Conservation (phyloP, 2,329 filamentous ascomycete genomes). For the Talaromyces amestolkiae region DNA sequence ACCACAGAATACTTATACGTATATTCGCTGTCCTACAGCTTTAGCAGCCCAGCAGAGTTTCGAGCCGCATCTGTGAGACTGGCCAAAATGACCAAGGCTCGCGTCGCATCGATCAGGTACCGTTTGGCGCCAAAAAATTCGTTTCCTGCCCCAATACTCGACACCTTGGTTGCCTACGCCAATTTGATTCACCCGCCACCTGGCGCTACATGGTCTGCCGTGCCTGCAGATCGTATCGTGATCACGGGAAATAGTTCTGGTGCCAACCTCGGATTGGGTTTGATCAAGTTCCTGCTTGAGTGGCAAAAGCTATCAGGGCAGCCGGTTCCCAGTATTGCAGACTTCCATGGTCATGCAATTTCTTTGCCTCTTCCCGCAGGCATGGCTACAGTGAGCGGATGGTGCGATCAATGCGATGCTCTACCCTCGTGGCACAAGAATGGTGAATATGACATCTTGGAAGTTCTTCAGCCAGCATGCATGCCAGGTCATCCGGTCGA, state of each 20-base stretch:
- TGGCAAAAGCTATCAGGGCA: slow-evolving; percentile 10
- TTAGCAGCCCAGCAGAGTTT: slow-evolving; percentile 6
- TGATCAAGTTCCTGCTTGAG: slow-evolving; percentile 14
- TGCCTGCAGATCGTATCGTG: slow-evolving; percentile 11
- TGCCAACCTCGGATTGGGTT: slow-evolving; percentile 8
- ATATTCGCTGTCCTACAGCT: background rate
- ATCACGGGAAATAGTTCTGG: slow-evolving; percentile 15
- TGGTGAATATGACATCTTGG: slow-evolving; percentile 12
- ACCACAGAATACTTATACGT: background rate
- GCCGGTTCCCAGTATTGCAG: background rate
- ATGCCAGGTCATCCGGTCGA: slow-evolving; percentile 15
- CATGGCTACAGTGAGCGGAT: slow-evolving; percentile 11
- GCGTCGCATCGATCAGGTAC: slow-evolving; percentile 15
- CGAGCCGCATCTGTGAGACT: slow-evolving; percentile 9
- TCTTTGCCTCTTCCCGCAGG: slow-evolving; percentile 8
- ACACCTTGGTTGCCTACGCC: slow-evolving; percentile 14
- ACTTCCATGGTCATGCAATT: slow-evolving; percentile 1
- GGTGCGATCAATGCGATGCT: slow-evolving; percentile 15
- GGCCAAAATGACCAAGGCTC: slow-evolving; percentile 15
- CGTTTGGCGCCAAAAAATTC: slow-evolving; percentile 10
- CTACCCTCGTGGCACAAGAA: slow-evolving; percentile 14
- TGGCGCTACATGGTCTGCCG: slow-evolving; percentile 14
- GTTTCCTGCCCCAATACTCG: slow-evolving; percentile 11
- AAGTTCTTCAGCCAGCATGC: slow-evolving; percentile 15
- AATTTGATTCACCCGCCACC: slow-evolving; percentile 9